Evolutionary conservation across 2,329 filamentous ascomycete genomes (phyloP).

Genomic region (Pseudocercospora fuligena): DNA sequence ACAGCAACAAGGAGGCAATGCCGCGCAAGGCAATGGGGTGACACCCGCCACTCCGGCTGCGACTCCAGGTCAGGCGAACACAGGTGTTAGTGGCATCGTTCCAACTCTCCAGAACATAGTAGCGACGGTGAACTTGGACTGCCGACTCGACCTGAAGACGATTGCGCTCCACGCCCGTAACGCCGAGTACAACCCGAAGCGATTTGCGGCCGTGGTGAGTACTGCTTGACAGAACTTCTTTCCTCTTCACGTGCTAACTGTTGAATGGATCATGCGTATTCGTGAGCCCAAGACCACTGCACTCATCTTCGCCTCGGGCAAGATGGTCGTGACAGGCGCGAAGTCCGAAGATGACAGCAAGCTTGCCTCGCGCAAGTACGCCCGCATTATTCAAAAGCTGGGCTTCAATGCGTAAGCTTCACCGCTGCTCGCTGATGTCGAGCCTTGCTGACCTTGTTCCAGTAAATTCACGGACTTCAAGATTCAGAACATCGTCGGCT

Average conservation of each 20-base stretch:
- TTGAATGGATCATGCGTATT: conserved; percentile 86
- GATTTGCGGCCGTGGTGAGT: conserved; percentile 32
- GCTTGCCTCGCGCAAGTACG: conserved; percentile 95
- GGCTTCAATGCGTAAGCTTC: conserved; percentile 72
- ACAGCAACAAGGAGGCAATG: conserved; percentile 52
- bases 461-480: conserved; percentile 98
- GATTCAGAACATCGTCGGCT: conserved; percentile 99
- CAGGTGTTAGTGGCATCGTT: conserved; percentile 44
- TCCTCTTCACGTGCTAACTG: conserved; percentile 46
- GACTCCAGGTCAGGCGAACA: conserved; percentile 79
- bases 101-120: conserved; percentile 49
- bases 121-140: conserved; percentile 96
- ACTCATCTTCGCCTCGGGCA: conserved; percentile 95
- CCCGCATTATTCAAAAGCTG: conserved; percentile 98
- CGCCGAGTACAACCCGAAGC: conserved; percentile 97
- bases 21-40: conserved; percentile 65
- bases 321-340: conserved; percentile 99
- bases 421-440: conserved; percentile 11
- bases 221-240: background rate
- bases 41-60: conserved; percentile 89
- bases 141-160: conserved; percentile 96
- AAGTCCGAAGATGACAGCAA: conserved; percentile 98
- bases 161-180: conserved; percentile 98
- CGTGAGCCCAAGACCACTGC: conserved; percentile 98
- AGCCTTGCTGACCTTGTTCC: background rate